Base-by-base conservation (phyloP, 2,329 filamentous ascomycete species). In the Cordyceps tenuipes region DNA sequence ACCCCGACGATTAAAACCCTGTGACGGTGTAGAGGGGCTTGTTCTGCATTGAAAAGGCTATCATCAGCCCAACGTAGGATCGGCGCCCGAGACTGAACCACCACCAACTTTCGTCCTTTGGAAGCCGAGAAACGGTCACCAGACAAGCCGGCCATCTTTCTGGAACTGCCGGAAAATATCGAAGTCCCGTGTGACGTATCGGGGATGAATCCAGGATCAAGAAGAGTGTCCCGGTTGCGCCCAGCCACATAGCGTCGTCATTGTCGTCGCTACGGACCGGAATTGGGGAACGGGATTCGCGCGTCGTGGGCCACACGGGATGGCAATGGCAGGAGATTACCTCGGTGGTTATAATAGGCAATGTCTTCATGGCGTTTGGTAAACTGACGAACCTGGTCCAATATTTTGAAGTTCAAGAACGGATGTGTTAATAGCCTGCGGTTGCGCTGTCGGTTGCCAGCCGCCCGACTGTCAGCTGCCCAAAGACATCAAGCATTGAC, bases 171-270 rank as follows among this genome's bases (percentile, higher is more conserved):
- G 43, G 43, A 8, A 8, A 21, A 17, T 43, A 12, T n/a, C 5
- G 5, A 46, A 15, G 44, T 10, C 10, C 44, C 15, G 21, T 21
- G 21, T 21, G 19, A 23, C 21, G 44, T 15, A 15, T 51, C 49
- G 34, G 57, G 57, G 26, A 36, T 59, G 15, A 41, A 46, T 17
- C 19, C 8, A 44, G 23, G 36, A 58, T 52, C 48, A 39, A 26
- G n/a, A 46, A 19, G n/a, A n/a, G 43, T 57, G 21, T n/a, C 9
- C 13, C 17, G 2, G 34, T n/a, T 10, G 21, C 31, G 56, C 57
- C 47, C 48, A 59, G 57, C 57, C 57, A 51, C 57, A 59, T 26
- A 26, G 57, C 57, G 47, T 59, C 57, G 57, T 59, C 48, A 59
- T 52, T n/a, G 55, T 43, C 15, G 34, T 50, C 55, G 55, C 15